Conservation (phyloP, 2,329 filamentous ascomycete genomes). For the Epichloe gansuensis region DNA sequence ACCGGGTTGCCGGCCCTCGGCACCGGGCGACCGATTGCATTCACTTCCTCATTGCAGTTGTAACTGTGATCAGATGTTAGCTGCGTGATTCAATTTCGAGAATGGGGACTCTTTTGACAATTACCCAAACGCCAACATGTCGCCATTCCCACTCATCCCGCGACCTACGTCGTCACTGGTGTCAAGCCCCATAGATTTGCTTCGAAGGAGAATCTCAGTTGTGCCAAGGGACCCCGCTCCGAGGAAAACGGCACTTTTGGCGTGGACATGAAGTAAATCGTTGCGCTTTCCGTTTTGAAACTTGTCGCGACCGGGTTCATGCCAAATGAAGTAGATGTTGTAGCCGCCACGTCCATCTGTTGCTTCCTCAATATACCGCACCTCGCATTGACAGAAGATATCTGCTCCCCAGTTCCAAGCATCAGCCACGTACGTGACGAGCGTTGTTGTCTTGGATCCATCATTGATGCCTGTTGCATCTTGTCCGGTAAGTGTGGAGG, state of each 20-base stretch:
- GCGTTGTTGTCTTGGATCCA: constrained; percentile 52
- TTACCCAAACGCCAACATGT: constrained; percentile 51
- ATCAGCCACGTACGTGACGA: constrained; percentile 55
- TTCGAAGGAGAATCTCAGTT: constrained; percentile 52
- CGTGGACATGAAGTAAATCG: constrained; percentile 56
- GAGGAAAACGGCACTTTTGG: constrained; percentile 52
- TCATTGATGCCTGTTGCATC: constrained; percentile 55
- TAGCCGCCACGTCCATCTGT: constrained; percentile 38
- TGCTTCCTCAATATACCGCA: constrained; percentile 47
- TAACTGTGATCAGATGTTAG: constrained; percentile 28
- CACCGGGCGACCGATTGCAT: constrained; percentile 36
- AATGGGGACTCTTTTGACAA: not conserved
- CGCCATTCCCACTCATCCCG: constrained; percentile 54
- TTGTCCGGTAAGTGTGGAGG: constrained; percentile 47
- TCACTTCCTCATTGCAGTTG: constrained; percentile 44
- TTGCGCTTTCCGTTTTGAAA: constrained; percentile 40
- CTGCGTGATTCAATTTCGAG: not conserved
- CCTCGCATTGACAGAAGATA: constrained; percentile 58
- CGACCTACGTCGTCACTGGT: constrained; percentile 46
- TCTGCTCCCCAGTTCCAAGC: constrained; percentile 64
- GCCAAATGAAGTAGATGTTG: constrained; percentile 53
- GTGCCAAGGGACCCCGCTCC: constrained; percentile 54
- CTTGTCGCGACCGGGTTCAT: constrained; percentile 42
- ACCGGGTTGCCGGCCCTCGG: constrained; percentile 25
- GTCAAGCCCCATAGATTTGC: constrained; percentile 42